A percentile compares a stretch with the other conserved stretches of the same genome.
Evolutionary conservation across 83 land plant species (phyloP).

Genomic region (Picea abies): DNA sequence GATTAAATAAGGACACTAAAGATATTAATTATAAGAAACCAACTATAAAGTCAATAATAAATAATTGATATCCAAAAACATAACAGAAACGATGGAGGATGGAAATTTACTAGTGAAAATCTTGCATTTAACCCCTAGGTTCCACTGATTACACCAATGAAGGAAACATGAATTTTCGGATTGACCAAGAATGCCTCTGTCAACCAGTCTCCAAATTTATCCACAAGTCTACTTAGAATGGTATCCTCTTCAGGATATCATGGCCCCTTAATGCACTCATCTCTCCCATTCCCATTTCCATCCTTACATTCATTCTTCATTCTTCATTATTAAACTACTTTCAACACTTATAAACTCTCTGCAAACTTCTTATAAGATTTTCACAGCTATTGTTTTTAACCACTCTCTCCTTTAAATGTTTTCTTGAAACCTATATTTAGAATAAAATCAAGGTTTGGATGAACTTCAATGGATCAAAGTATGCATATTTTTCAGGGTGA

Average conservation of each 20-base stretch:
- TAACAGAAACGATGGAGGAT: no score
- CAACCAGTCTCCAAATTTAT: slow-evolving; percentile 49
- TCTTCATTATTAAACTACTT: neutral
- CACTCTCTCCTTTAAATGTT: no score
- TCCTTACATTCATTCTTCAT: slow-evolving; percentile 1
- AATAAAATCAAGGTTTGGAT: no score
- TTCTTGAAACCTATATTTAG: no score
- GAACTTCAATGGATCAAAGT: no score
- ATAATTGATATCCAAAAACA: no score
- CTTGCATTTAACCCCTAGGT: slow-evolving; percentile 44
- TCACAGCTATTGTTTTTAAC: no score
- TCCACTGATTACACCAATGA: slow-evolving; percentile 55
- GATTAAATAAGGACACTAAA: no score
- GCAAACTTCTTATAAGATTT: no score
- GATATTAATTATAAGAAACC: no score
- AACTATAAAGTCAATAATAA: no score
- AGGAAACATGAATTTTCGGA: slow-evolving; percentile 56
- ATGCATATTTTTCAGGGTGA: no score
- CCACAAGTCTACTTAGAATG: slow-evolving; percentile 35
- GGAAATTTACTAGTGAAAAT: slow-evolving; percentile 36
- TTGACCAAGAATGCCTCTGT: slow-evolving; percentile 47
- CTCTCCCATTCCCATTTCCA: slow-evolving; percentile 20
- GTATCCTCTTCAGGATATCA: slow-evolving; percentile 51
- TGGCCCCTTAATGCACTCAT: slow-evolving; percentile 46
- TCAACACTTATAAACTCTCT: neutral